Evolutionary conservation across 345 rosid genomes (phyloP), one percentile per base, ranked within the genome.

Genomic region (Draba incana): DNA sequence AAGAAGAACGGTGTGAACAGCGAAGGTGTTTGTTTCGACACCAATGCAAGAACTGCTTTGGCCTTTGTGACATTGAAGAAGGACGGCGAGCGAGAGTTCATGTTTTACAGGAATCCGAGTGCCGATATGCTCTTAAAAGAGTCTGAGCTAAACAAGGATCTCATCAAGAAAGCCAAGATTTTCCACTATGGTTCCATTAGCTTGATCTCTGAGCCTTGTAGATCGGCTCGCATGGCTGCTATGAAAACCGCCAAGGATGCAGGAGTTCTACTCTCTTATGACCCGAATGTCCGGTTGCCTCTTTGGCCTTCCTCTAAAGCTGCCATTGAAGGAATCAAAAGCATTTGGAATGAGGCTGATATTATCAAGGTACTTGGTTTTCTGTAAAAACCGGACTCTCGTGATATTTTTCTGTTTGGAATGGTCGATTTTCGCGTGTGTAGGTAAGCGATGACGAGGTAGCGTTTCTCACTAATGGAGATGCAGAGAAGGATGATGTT

Each of bases 161-260:
- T 86, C 3, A 84, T 88, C 33, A 86, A 86, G 81, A 69, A 78
- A 62, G 85, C 91, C 4, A 86, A 73, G 72, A 86, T 86, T 4
- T 88, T 88, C 62, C 95, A 86, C 47, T 88, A 83, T 28, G 95
- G 95, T 41, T 88, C 95, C 38, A 85, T 88, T 37, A 85, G 95
- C 64, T 61, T 88, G 66, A 86, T 86, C 64, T 54, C 88, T 0
- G 91, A 88, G 76, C 95, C 91, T 2, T 84, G 91, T 76, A 76
- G 87, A 66, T 70, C 85, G 0, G 86, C 95, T 54, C 91, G 86
- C 62, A 27, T 88, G 73, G 88, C 95, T 4, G 89, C 95, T 35
- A 82, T 86, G 85, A 84, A 83, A 81, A 83, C 91, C 2, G 95
- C 95, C 0, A 84, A 75, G 38, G 75, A 75, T 0, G 88, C 89